Percentiles rank a stretch among this genome's conserved stretches.
Conservation (phyloP, 345 rosid species). For the Trapa bicornis region DNA sequence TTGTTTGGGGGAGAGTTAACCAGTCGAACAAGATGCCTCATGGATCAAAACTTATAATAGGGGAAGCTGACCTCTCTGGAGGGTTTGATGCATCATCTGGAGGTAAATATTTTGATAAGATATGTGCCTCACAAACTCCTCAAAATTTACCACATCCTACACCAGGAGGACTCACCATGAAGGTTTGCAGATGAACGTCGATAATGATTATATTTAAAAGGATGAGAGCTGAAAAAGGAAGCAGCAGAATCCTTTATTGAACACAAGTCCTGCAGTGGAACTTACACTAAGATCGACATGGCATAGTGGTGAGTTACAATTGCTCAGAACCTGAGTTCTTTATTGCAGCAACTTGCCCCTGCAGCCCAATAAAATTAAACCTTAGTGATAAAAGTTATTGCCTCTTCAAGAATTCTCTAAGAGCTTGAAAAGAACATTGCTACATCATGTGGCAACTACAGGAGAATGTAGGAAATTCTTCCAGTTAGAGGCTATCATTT, state of each 20-base stretch:
- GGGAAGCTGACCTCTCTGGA: slow-evolving; percentile 49
- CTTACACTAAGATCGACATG: slow-evolving; percentile 65
- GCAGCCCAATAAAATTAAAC: slow-evolving; percentile 23
- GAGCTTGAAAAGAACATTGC: no score
- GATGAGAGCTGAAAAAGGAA: not conserved
- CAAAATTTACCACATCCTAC: slow-evolving; percentile 75
- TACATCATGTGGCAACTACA: no score
- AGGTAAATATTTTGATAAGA: slow-evolving; percentile 59
- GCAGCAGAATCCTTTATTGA: not conserved
- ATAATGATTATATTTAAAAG: no score
- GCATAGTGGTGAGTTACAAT: slow-evolving; percentile 54
- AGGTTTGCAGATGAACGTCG: not conserved
- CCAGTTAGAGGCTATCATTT: not conserved
- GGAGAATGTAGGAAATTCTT: not conserved
- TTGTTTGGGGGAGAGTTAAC: no score
- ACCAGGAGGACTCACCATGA: slow-evolving; percentile 5
- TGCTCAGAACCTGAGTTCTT: slow-evolving; percentile 43
- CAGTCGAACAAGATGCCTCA: not conserved
- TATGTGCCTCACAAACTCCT: slow-evolving; percentile 52
- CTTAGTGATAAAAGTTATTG: slow-evolving; percentile 2
- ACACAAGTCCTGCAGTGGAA: not conserved
- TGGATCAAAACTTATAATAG: not conserved
- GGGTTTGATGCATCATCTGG: slow-evolving; percentile 39
- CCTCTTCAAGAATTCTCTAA: not conserved
- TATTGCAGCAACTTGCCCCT: slow-evolving; percentile 65